These are phyloP conservation scores for Trametes maxima DNA, from an alignment of 768 basidiomycete species.

Conservation along the genomic window DNA sequence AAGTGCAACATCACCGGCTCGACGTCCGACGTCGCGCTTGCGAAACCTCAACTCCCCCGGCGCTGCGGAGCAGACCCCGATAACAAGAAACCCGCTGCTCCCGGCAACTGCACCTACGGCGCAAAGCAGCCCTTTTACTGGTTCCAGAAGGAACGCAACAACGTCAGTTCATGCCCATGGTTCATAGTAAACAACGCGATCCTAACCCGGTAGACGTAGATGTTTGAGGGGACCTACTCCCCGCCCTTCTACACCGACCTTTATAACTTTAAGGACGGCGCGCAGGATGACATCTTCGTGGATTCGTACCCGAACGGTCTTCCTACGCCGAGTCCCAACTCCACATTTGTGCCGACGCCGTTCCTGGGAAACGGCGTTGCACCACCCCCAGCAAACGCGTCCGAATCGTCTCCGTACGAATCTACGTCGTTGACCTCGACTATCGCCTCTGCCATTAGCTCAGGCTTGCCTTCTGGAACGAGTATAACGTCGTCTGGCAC, in stretches of 20 bases:
- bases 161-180: slow-evolving; percentile 41
- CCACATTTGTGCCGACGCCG: slow-evolving; percentile 31
- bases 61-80: slow-evolving; percentile 64
- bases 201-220: slow-evolving; percentile 39
- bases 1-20: slow-evolving; percentile 61
- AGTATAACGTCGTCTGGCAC: not conserved
- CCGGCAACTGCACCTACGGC: slow-evolving; percentile 72
- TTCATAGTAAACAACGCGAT: not conserved
- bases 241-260: slow-evolving; percentile 69
- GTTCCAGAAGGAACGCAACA: slow-evolving; percentile 64
- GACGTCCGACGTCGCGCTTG: slow-evolving; percentile 53
- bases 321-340: slow-evolving; percentile 30
- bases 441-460: not conserved
- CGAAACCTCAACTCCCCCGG: slow-evolving; percentile 58
- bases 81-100: slow-evolving; percentile 46
- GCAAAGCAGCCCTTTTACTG: slow-evolving; percentile 74
- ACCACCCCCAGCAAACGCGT: not conserved
- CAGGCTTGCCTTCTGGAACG: not conserved
- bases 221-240: slow-evolving; percentile 64
- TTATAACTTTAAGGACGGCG: slow-evolving; percentile 75
- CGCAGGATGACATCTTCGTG: slow-evolving; percentile 74
- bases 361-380: slow-evolving; percentile 15
- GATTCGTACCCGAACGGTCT: slow-evolving; percentile 48
- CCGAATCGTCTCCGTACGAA: not conserved
- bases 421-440: not conserved